phyloP scores from a whole-genome alignment of 495 filamentous ascomycete species.

The Poronia punctata region DNA sequence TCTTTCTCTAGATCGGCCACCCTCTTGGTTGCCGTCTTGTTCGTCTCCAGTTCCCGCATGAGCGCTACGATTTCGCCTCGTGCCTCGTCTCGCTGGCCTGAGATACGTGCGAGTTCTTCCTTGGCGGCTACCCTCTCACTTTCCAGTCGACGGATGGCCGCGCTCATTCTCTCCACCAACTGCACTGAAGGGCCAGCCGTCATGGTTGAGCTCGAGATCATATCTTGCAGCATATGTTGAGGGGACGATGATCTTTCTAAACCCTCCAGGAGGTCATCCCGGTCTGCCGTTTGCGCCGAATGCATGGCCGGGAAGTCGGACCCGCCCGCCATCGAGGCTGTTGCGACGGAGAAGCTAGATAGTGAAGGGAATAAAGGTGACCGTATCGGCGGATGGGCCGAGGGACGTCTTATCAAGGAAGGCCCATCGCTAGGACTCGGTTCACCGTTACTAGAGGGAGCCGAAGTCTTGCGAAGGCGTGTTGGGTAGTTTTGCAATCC shows the following conservation, averaged over 20 bases:
- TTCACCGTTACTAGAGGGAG: constrained; percentile 39
- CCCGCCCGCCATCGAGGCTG: constrained; percentile 18
- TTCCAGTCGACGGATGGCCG: constrained; percentile 82
- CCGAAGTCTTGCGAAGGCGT: constrained; percentile 37
- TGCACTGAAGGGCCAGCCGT: constrained; percentile 91
- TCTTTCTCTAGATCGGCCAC: constrained; percentile 61
- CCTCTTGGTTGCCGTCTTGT: constrained; percentile 49
- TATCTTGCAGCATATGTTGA: constrained; percentile 72
- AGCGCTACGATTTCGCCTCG: constrained; percentile 81
- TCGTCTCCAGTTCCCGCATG: constrained; percentile 77
- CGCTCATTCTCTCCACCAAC: constrained; percentile 92
- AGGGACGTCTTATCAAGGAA: constrained; percentile 29
- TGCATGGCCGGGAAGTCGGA: constrained; percentile 23
- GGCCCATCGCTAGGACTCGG: constrained; percentile 23
- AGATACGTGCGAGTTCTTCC: constrained; percentile 76
- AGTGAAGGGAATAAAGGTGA: constrained; percentile 22
- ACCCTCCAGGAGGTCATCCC: constrained; percentile 61
- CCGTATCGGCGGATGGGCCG: constrained; percentile 30
- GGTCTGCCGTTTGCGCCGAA: constrained; percentile 56
- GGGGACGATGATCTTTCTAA: constrained; percentile 55
- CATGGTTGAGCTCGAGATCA: constrained; percentile 81
- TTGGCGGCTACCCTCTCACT: constrained; percentile 78
- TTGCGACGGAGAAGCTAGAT: constrained; percentile 6
- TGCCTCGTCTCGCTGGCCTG: constrained; percentile 80
- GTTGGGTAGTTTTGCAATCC: constrained; percentile 34